phyloP scores from a whole-genome alignment of 2,329 filamentous ascomycete species.

The Hypoxylon sp. region DNA sequence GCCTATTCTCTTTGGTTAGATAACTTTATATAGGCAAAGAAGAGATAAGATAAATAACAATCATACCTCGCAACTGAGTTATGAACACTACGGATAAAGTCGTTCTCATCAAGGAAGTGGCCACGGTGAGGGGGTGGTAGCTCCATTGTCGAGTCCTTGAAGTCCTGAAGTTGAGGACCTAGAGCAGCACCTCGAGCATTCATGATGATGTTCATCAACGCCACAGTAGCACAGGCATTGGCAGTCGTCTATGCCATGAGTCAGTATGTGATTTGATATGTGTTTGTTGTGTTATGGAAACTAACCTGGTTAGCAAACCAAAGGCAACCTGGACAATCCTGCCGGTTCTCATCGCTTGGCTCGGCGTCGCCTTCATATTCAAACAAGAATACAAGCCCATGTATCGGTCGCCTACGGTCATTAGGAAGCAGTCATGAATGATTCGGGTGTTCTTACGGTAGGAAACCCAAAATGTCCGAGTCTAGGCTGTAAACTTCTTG shows the following conservation, averaged over 20 bases:
- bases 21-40: background rate
- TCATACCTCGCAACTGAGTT: slow-evolving; percentile 85
- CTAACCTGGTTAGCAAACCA: slow-evolving; percentile 95
- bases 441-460: slow-evolving; percentile 68
- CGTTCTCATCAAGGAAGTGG: slow-evolving; percentile 79
- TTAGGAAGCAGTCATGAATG: slow-evolving; percentile 48
- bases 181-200: slow-evolving; percentile 79
- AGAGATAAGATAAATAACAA: background rate
- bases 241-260: slow-evolving; percentile 72
- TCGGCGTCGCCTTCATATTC: slow-evolving; percentile 73
- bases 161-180: slow-evolving; percentile 77
- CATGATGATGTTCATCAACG: slow-evolving; percentile 93
- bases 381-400: slow-evolving; percentile 92
- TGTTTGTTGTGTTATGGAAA: background rate
- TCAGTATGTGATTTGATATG: slow-evolving; percentile 36
- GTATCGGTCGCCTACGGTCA: slow-evolving; percentile 75
- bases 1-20: slow-evolving; percentile 60
- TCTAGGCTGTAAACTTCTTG: slow-evolving; percentile 84
- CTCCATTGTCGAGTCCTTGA: slow-evolving; percentile 79
- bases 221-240: slow-evolving; percentile 93
- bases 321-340: slow-evolving; percentile 72
- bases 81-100: slow-evolving; percentile 84
- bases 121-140: slow-evolving; percentile 83
- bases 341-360: slow-evolving; percentile 61
- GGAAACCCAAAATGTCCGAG: slow-evolving; percentile 70